Evolutionary conservation across 306 rosid species (phyloP).

Genomic region (Lupinus albus): DNA sequence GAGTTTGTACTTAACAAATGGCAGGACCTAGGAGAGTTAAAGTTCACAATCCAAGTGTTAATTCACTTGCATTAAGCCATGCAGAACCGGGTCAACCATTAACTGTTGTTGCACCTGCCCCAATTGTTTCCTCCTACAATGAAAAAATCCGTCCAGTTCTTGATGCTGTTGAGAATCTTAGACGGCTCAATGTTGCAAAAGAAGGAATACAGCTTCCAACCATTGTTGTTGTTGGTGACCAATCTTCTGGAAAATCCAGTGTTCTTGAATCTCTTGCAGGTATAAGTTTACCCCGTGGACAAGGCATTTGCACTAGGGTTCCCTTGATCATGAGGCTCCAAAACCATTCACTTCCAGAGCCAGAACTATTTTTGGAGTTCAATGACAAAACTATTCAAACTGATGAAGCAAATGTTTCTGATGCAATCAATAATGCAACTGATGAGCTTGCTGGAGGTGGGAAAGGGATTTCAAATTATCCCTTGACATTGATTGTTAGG

Average conservation of each 20-base stretch:
- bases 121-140: conserved; percentile 44
- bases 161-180: conserved; percentile 49
- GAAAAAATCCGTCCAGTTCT: conserved; percentile 51
- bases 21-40: neutral
- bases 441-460: conserved; percentile 53
- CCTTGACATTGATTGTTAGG: conserved; percentile 55
- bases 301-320: conserved; percentile 67
- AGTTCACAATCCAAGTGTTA: neutral
- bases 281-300: conserved; percentile 61
- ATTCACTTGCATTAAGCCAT: neutral
- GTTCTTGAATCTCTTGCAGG: conserved; percentile 55
- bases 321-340: conserved; percentile 64
- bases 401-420: conserved; percentile 43
- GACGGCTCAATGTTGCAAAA: conserved; percentile 47
- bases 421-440: conserved; percentile 50
- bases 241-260: conserved; percentile 50
- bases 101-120: conserved; percentile 43
- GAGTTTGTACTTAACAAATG: neutral
- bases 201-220: conserved; percentile 61
- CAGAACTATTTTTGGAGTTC: conserved; percentile 49
- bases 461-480: conserved; percentile 53
- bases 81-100: conserved; percentile 1
- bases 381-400: conserved; percentile 38
- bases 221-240: conserved; percentile 60
- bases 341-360: conserved; percentile 33